Evolutionary conservation across 1,139 yeast species (phyloP).

Genomic region (Suhomyces kunorum): DNA sequence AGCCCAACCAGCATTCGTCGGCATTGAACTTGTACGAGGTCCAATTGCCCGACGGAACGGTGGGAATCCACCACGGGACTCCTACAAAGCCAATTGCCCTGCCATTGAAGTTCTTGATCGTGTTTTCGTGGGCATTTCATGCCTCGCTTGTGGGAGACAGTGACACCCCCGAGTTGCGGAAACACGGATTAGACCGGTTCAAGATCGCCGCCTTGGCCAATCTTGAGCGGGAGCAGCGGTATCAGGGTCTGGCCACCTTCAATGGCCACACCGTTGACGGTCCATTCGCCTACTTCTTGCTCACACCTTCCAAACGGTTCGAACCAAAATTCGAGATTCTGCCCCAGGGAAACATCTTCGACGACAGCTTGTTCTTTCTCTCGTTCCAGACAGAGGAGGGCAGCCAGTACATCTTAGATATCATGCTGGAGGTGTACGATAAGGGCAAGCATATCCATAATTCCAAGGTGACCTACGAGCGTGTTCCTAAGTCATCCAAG

Average conservation of each 20-base stretch:
- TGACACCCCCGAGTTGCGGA: slow-evolving; percentile 66
- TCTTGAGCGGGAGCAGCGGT: slow-evolving; percentile 49
- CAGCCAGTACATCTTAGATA: slow-evolving; percentile 44
- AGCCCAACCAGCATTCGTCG: slow-evolving; percentile 18
- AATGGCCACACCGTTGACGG: slow-evolving; percentile 25
- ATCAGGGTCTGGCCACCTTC: slow-evolving; percentile 42
- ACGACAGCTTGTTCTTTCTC: slow-evolving; percentile 54
- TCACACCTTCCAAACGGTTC: slow-evolving; percentile 61
- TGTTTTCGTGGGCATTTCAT: slow-evolving; percentile 83
- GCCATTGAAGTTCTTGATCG: slow-evolving; percentile 57
- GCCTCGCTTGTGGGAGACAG: slow-evolving; percentile 81
- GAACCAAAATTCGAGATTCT: slow-evolving; percentile 74
- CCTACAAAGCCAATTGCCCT: slow-evolving; percentile 18
- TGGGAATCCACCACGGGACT: slow-evolving; percentile 26
- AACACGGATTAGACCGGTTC: slow-evolving; percentile 67
- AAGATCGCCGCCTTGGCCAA: slow-evolving; percentile 64
- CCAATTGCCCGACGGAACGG: slow-evolving; percentile 51
- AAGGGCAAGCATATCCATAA: slow-evolving; percentile 55
- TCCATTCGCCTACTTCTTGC: slow-evolving; percentile 65
- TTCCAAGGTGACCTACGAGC: slow-evolving; percentile 44
- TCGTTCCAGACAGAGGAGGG: slow-evolving; percentile 47
- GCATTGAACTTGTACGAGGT: slow-evolving; percentile 60
- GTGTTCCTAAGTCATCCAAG: slow-evolving; percentile 27
- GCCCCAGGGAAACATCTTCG: slow-evolving; percentile 60
- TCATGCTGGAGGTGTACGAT: slow-evolving; percentile 62